Evolutionary conservation across 1,284 basidiomycete genomes (phyloP).

Genomic region (Leccinum huronense): DNA sequence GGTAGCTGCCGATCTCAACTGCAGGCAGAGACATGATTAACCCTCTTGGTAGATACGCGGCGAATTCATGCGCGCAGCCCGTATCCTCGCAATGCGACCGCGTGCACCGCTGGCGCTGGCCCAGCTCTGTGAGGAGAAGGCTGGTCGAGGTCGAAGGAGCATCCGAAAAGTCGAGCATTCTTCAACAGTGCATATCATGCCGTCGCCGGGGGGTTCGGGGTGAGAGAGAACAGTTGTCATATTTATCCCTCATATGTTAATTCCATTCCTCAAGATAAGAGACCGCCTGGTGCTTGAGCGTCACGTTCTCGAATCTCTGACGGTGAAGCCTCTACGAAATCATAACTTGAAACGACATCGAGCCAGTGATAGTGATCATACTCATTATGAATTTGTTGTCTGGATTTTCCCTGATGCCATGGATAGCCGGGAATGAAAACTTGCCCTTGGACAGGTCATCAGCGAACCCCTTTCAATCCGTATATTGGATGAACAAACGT

Average conservation of each 20-base stretch:
- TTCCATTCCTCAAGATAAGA: constrained; percentile 59
- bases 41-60: constrained; percentile 78
- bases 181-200: constrained; percentile 96
- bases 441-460: constrained; percentile 97
- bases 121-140: constrained; percentile 80
- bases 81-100: constrained; percentile 76
- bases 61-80: constrained; percentile 95
- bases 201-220: constrained; percentile 94
- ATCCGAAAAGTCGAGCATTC: constrained; percentile 88
- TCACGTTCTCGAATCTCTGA: constrained; percentile 74
- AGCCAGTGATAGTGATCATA: constrained; percentile 40
- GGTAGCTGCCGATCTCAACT: constrained; percentile 39
- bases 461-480: constrained; percentile 88
- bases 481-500: constrained; percentile 55
- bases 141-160: constrained; percentile 93
- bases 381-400: constrained; percentile 79
- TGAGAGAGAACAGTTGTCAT: constrained; percentile 38
- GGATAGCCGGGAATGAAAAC: constrained; percentile 93
- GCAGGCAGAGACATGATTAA: neutral
- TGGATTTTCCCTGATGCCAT: constrained; percentile 74
- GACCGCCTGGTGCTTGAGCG: constrained; percentile 76
- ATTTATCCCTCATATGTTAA: constrained; percentile 20
- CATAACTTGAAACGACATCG: constrained; percentile 3
- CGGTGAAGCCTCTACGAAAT: constrained; percentile 71
- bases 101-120: constrained; percentile 79